These are phyloP conservation scores for Trametes versicolor DNA, from an alignment of 1,284 basidiomycete genomes.

Conservation along the genomic window DNA sequence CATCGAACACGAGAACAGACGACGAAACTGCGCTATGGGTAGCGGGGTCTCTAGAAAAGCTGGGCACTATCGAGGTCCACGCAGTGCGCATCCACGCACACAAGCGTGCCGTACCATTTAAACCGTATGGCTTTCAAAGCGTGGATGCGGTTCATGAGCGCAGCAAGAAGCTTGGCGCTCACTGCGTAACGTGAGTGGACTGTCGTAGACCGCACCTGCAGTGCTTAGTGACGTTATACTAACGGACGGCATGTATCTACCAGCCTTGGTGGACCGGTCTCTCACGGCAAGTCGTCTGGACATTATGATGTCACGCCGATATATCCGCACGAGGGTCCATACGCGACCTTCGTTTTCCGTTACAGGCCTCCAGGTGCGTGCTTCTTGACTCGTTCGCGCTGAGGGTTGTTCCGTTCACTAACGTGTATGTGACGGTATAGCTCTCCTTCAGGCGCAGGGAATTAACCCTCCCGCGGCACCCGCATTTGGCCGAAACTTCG, in stretches of 20 bases:
- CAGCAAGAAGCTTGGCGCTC: slow-evolving; percentile 36
- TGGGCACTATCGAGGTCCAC: slow-evolving; percentile 26
- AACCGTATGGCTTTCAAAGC: slow-evolving; percentile 5
- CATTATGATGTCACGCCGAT: not conserved
- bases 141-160: slow-evolving; percentile 36
- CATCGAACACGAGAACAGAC: not conserved
- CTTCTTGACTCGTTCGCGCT: no score
- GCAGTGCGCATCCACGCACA: slow-evolving; percentile 16
- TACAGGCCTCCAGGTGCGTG: slow-evolving; percentile 24
- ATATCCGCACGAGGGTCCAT: slow-evolving; percentile 6
- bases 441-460: slow-evolving; percentile 28
- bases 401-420: no score
- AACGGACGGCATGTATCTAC: not conserved
- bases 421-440: not conserved
- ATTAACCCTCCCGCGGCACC: slow-evolving; percentile 17
- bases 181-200: slow-evolving; percentile 20
- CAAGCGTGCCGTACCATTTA: not conserved
- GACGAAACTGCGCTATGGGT: slow-evolving; percentile 19
- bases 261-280: not conserved
- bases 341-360: slow-evolving; percentile 20
- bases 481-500: not conserved
- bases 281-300: not conserved
- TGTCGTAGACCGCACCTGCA: no score
- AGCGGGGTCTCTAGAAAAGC: slow-evolving; percentile 7
- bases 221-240: no score